Conservation (phyloP, 192 early-diverging fungal genomes). For the Coemansia asiatica region DNA sequence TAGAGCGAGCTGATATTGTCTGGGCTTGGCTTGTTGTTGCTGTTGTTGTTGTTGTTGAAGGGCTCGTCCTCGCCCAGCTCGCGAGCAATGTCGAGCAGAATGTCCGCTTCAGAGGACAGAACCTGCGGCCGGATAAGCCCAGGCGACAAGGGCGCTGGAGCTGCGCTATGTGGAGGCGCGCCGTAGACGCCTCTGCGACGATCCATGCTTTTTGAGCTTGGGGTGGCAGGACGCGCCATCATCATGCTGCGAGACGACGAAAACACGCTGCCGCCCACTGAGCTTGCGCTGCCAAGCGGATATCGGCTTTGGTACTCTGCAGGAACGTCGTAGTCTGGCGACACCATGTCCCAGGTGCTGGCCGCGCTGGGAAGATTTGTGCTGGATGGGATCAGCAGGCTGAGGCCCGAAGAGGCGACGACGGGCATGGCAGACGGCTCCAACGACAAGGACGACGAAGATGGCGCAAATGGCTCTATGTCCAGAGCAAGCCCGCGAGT, state of each 20-base stretch:
- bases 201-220: constrained; percentile 5
- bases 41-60: too few species aligned
- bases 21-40: too few species aligned
- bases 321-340: constrained; percentile 25
- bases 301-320: constrained; percentile 2
- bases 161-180: constrained; percentile 22
- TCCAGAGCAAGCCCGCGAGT: constrained; percentile 20
- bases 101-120: constrained; percentile 17
- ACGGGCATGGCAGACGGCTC: neutral
- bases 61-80: constrained; percentile 49
- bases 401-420: constrained; percentile 14
- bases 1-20: constrained; percentile 29
- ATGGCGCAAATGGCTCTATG: neutral
- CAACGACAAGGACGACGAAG: too few species aligned
- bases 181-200: constrained; percentile 48
- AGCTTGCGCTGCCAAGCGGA: constrained; percentile 26
- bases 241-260: constrained; percentile 11
- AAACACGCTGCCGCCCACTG: constrained; percentile 14
- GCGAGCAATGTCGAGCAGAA: constrained; percentile 51
- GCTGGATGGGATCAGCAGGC: constrained; percentile 31
- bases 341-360: constrained; percentile 38
- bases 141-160: neutral
- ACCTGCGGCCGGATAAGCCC: constrained; percentile 4
- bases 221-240: constrained; percentile 6
- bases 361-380: constrained; percentile 6